phyloP scores from a whole-genome alignment of 2,329 filamentous ascomycete species.

The Cordyceps javanica region DNA sequence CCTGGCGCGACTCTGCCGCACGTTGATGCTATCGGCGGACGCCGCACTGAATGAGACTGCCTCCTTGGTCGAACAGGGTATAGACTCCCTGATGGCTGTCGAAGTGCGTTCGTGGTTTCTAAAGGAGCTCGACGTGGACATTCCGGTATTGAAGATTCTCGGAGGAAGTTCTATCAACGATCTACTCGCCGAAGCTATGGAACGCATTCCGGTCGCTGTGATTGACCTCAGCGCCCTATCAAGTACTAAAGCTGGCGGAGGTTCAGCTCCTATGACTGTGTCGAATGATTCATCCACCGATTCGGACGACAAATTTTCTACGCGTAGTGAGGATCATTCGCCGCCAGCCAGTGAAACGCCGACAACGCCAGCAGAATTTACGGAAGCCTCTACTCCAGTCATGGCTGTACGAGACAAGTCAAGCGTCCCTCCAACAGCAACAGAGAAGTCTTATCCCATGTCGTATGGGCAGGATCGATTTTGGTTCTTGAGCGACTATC shows the following conservation, averaged over 20 bases:
- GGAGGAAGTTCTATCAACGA: background rate
- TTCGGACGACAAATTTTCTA: background rate
- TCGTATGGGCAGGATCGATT: background rate
- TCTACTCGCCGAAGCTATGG: background rate
- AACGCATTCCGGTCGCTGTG: background rate
- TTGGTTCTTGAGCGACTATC: background rate
- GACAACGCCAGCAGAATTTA: background rate
- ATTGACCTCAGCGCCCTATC: background rate
- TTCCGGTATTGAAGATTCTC: constrained; percentile 36
- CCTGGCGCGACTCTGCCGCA: too few species aligned
- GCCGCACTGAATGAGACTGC: background rate
- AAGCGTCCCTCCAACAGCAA: background rate
- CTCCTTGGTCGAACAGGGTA: constrained; percentile 8
- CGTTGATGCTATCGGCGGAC: too few species aligned
- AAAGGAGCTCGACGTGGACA: constrained; percentile 33
- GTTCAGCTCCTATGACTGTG: background rate
- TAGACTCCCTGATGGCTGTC: constrained; percentile 21
- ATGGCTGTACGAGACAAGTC: background rate
- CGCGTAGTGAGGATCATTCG: background rate
- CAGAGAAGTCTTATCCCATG: background rate
- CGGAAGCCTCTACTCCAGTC: background rate
- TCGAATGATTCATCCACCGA: background rate
- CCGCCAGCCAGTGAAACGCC: background rate
- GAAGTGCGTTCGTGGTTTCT: constrained; percentile 40
- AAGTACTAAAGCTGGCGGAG: background rate